phyloP scores from a whole-genome alignment of 441 rosid species.

The Corymbia citriodora region DNA sequence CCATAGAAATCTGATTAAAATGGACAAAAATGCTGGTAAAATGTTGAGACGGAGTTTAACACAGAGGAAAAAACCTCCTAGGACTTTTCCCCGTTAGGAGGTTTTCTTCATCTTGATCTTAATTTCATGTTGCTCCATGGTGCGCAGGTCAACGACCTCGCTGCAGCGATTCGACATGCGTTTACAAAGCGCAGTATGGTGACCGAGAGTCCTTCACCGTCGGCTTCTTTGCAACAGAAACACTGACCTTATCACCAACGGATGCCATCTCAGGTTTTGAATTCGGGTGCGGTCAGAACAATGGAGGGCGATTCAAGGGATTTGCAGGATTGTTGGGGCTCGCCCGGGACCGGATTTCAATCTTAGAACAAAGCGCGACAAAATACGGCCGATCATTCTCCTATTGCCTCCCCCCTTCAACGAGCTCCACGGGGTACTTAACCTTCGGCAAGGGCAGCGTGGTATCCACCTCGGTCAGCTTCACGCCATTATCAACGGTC shows the following conservation, averaged over 20 bases:
- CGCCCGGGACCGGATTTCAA: background rate
- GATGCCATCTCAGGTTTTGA: background rate
- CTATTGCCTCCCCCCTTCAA: background rate
- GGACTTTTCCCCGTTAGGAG: background rate
- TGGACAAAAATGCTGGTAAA: background rate
- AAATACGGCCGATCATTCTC: background rate
- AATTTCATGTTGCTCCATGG: background rate
- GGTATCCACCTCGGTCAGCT: background rate
- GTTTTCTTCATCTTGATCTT: background rate
- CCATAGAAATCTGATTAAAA: background rate
- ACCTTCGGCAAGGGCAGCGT: background rate
- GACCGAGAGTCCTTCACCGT: background rate
- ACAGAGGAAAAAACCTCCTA: background rate
- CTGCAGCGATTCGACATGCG: background rate
- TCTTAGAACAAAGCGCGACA: background rate
- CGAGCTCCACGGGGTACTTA: background rate
- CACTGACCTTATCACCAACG: background rate
- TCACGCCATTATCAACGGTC: background rate
- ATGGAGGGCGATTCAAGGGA: background rate
- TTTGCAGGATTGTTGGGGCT: background rate
- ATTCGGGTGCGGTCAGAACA: background rate
- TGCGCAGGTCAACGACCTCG: background rate
- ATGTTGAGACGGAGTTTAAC: too few relatives aligned
- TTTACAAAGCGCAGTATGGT: background rate
- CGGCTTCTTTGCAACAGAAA: background rate